phyloP scores from a whole-genome alignment of 2,329 filamentous ascomycete genomes.

The Epichloe bromicola region DNA sequence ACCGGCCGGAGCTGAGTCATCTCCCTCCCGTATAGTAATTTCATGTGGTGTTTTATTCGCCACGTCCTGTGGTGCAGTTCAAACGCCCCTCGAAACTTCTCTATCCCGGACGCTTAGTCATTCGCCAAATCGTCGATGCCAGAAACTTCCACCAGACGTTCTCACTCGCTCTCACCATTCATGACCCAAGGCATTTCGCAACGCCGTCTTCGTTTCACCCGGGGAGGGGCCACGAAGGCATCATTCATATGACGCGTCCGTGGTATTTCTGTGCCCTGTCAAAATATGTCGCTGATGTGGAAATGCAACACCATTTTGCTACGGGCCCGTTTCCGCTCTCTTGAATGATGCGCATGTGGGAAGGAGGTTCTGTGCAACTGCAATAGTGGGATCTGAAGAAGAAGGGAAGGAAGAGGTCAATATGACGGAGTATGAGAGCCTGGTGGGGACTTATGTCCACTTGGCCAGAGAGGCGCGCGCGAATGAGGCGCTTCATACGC shows the following conservation, averaged over 20 bases:
- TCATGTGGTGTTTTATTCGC: neutral
- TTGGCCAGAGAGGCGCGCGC: constrained; percentile 32
- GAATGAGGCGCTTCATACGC: constrained; percentile 40
- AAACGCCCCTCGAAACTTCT: neutral
- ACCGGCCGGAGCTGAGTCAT: no score
- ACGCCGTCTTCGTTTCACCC: neutral
- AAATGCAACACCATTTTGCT: neutral
- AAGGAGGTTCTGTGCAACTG: no score
- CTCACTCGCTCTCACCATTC: neutral
- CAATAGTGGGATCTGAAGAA: no score
- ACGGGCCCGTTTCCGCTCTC: no score
- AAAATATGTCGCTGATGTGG: neutral
- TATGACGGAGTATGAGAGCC: constrained; percentile 22
- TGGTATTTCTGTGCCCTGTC: neutral
- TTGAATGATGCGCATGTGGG: no score
- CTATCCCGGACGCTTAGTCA: constrained; percentile 42
- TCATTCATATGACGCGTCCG: constrained; percentile 1
- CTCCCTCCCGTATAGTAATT: no score
- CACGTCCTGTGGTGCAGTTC: neutral
- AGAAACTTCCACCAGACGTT: constrained; percentile 35
- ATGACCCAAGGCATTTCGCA: neutral
- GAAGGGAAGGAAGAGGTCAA: neutral
- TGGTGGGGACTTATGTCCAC: constrained; percentile 36
- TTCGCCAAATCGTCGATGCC: constrained; percentile 46
- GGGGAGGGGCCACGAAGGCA: neutral